A percentile compares a stretch with the other conserved stretches of the same genome.
Evolutionary conservation across 2,329 filamentous ascomycete genomes (phyloP).

Genomic region (Penicillium sp.): DNA sequence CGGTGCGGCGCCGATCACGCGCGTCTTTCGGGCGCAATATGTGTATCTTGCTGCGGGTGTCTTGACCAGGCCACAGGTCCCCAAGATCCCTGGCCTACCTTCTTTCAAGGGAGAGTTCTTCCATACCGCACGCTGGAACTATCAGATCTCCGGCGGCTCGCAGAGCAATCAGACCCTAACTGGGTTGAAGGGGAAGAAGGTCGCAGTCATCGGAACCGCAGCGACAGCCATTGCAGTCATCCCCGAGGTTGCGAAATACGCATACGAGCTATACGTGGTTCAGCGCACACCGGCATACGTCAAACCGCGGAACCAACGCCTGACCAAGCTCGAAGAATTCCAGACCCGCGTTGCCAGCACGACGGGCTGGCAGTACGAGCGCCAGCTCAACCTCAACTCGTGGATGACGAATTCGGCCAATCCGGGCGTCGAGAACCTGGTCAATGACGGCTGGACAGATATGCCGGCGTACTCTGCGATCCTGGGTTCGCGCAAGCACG

Average conservation of each 20-base stretch:
- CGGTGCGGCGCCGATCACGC: neutral
- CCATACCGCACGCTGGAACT: slow-evolving; percentile 35
- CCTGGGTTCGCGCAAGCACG: neutral
- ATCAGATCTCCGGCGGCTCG: slow-evolving; percentile 16
- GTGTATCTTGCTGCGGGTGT: neutral
- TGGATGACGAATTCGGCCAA: neutral
- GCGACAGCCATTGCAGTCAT: slow-evolving; percentile 50
- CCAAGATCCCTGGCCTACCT: slow-evolving; percentile 29
- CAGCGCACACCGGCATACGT: neutral
- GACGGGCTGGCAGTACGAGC: neutral
- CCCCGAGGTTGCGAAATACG: slow-evolving; percentile 29
- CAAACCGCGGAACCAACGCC: slow-evolving; percentile 26
- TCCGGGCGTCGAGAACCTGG: neutral
- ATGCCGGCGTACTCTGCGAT: neutral
- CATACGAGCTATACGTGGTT: neutral
- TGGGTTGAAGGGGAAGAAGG: slow-evolving; percentile 21
- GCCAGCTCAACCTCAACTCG: neutral
- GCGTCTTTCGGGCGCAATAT: neutral
- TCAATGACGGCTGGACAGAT: neutral
- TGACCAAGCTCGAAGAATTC: slow-evolving; percentile 25
- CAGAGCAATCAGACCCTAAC: neutral
- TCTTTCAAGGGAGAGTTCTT: slow-evolving; percentile 29
- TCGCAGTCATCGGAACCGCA: slow-evolving; percentile 53
- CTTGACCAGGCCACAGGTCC: slow-evolving; percentile 23
- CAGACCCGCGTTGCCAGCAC: neutral